Conservation (phyloP, 2,329 filamentous ascomycete species). For the Helminthosporium solani region DNA sequence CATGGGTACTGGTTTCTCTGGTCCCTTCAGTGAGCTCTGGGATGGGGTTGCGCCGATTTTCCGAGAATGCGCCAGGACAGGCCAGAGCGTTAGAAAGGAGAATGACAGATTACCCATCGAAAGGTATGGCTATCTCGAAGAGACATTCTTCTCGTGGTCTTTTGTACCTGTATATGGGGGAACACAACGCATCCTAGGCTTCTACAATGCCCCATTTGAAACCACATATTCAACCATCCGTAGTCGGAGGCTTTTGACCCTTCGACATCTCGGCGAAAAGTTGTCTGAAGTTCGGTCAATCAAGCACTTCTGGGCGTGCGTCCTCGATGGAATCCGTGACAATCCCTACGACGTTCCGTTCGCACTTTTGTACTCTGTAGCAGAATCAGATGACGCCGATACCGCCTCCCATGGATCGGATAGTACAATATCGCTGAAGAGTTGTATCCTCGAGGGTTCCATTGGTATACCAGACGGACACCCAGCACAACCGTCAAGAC, state of each 20-base stretch:
- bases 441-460: conserved; percentile 34
- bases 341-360: conserved; percentile 36
- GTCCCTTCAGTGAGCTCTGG: conserved; percentile 44
- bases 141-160: conserved; percentile 48
- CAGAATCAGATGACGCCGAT: conserved; percentile 28
- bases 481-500: conserved; percentile 25
- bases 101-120: conserved; percentile 34
- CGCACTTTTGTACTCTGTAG: conserved; percentile 35
- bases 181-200: conserved; percentile 33
- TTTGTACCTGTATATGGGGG: conserved; percentile 45
- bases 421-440: conserved; percentile 28
- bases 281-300: conserved; percentile 30
- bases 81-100: conserved; percentile 27
- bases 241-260: conserved; percentile 41
- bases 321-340: conserved; percentile 51
- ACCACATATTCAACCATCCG: conserved; percentile 43
- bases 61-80: conserved; percentile 30
- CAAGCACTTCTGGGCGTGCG: conserved; percentile 50
- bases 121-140: conserved; percentile 28
- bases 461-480: conserved; percentile 36
- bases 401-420: conserved; percentile 28
- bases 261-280: conserved; percentile 43
- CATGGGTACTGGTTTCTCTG: conserved; percentile 36
- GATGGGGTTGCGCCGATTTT: conserved; percentile 38
- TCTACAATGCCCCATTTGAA: conserved; percentile 39